A percentile compares a stretch with the other conserved stretches of the same genome.
These are phyloP conservation scores for Solanum bulbocastanum DNA, from an alignment of 257 asterid species.

Conservation along the genomic window DNA sequence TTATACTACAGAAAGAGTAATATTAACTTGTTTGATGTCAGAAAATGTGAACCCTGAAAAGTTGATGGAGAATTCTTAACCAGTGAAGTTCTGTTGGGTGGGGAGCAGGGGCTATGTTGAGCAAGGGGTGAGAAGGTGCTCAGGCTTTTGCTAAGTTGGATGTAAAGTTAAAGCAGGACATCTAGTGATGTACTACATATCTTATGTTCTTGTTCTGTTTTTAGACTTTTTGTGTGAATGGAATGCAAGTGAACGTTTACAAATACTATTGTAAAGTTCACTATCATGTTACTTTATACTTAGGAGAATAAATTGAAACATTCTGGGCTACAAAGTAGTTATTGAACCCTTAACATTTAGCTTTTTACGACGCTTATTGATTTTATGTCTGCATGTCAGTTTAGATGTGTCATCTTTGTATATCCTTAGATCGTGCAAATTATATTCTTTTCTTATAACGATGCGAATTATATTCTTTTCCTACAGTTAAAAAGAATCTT, in stretches of 20 bases:
- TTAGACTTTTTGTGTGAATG: neutral
- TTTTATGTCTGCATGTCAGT: neutral
- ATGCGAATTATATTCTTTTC: neutral
- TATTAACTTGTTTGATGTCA: neutral
- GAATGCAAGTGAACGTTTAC: neutral
- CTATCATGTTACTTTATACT: neutral
- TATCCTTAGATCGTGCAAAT: neutral
- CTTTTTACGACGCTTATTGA: neutral
- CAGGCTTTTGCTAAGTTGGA: neutral
- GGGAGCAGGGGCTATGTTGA: neutral
- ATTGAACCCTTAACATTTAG: neutral
- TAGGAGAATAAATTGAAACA: neutral
- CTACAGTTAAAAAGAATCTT: neutral
- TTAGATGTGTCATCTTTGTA: neutral
- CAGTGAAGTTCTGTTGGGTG: neutral
- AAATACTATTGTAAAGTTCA: neutral
- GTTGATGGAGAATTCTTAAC: neutral
- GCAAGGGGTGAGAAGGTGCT: neutral
- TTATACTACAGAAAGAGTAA: neutral
- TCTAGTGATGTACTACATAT: neutral
- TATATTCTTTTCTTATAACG: neutral
- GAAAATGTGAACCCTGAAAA: neutral
- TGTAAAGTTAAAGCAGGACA: neutral
- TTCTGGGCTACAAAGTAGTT: neutral
- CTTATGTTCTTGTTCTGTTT: neutral